phyloP scores from a whole-genome alignment of 164 flowering plant species.

The grape (Vitis vinifera) region ASM3070453v1 NC_081805.1:27208501-27209000 shows the following conservation, averaged over 20 bases:
- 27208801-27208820: conserved; percentile 85
- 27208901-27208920: not conserved
- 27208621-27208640: not conserved
- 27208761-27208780: conserved; percentile 91
- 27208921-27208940: too few species aligned
- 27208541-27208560: not conserved
- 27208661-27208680: not conserved
- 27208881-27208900: not conserved
- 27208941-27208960: too few species aligned
- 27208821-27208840: conserved; percentile 63
- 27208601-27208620: not conserved
- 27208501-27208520: not conserved
- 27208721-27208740: not conserved
- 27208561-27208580: too few species aligned
- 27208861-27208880: not conserved
- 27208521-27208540: not conserved
- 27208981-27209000: too few species aligned
- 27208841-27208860: not conserved
- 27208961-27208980: too few species aligned
- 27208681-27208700: not conserved
- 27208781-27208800: conserved; percentile 74
- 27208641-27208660: not conserved
- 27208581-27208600: not conserved
- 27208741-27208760: conserved; percentile 85
- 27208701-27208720: not conserved